Evolutionary conservation across 371 early-diverging fungal species (phyloP), one percentile per base, ranked within the genome.

Genomic region (Mortierella sp.): DNA sequence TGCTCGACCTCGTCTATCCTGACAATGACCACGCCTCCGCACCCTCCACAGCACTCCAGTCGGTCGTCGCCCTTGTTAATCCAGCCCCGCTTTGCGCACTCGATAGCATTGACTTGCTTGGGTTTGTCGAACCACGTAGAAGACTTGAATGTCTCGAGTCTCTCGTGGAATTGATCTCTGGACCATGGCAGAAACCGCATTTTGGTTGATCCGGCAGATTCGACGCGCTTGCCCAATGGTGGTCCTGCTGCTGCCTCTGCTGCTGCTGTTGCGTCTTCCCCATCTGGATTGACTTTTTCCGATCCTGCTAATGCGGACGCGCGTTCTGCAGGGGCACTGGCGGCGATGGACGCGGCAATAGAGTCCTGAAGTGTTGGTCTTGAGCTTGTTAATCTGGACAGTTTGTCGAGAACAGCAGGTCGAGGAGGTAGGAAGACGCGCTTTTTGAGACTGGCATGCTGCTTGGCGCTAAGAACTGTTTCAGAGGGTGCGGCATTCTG

Each of bases 121-220:
- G 90, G 90, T 70, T 89, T 89, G 68, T 76, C 84, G 55, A 88
- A 88, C 90, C 90, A 89, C 1, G 88, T 89, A 10, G 85, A 84
- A 9, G 88, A 87, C 70, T 78, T 80, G 73, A 87, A 89, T 24
- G 88, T 84, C 75, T 87, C 76, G 42, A 89, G 84, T 52, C 89
- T 82, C 38, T 82, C 79, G 31, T 88, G 83, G 57, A 87, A 88
- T 34, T 86, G 80, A 11, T 87, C 84, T 45, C 82, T 77, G 9
- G 84, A 82, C 84, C 84, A 83, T 16, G 89, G 89, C 52, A 77
- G 57, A 77, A 82, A 84, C 11, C 83, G 57, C 54, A 71, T 74
- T 38, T 73, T 76, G 68, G 38, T 54, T 24, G 58, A 16, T 70
- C 26, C 70, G 1, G 6, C n/a, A 24, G 76, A 48, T 4, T 50